Base-by-base conservation (phyloP, 2,329 filamentous ascomycete species). In the Fusarium illudens region DNA sequence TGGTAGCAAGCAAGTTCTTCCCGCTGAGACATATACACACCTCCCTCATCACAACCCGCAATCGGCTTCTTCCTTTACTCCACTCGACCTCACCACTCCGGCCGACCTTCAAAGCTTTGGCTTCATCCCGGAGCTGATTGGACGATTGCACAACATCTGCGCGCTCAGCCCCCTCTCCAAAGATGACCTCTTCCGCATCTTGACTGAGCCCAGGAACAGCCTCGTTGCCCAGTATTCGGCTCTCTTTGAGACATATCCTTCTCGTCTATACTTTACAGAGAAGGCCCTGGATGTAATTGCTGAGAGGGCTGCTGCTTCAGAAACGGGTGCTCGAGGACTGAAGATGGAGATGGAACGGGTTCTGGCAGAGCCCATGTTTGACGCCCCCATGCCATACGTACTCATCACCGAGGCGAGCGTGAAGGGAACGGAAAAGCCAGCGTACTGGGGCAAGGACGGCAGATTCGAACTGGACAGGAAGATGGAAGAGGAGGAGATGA, bases 61-160 rank as follows among this genome's bases (percentile, higher is more conserved):
- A 13, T 75, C 75, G 9, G 70, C 76, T 13, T 73, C 80, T 3
- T 75, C 75, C 0, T 86, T 87, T 62, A 88, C 86, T 1, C 86
- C 81, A 50, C 83, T 96, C 2, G 92, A 95, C 69, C 86, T 96
- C 20, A 86, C 92, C 25, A 91, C 89, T 4, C 91, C 93, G 2
- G 83, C 87, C 11, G 92, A 97, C 73, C 82, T 97, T 2, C 93
- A 96, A 78, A 87, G 86, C 42, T 97, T 94, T 74, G 95, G 94
- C 13, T 93, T 97, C 75, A 97, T 97, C 56, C 94, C 94, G 1
- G 94, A 97, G 79, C 84, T 97, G n/a, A 91, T 98, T 55, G 96
- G 96, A n/a, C 92, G 96, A 17, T 89, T 99, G 49, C 95, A 97
- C 54, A 93, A 97, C 61, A 91, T 94, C 50, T 94, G 93, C 64